Evolutionary conservation across 2,329 filamentous ascomycete genomes (phyloP).

Genomic region (Diaporthe vexans): DNA sequence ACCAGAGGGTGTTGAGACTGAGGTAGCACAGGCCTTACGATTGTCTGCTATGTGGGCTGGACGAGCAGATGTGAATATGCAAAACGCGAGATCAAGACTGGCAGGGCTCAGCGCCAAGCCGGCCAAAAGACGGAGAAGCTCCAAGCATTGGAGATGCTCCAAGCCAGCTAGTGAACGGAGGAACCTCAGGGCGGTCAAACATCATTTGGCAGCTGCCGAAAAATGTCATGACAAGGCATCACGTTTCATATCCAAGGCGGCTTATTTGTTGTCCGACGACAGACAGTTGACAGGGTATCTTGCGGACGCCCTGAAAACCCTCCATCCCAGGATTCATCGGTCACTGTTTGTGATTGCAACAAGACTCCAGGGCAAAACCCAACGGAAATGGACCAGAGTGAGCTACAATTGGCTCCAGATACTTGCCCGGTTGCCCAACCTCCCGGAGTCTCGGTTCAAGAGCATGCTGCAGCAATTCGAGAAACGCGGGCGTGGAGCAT

Average conservation of each 20-base stretch:
- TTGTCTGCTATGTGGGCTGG: slow-evolving; percentile 37
- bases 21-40: neutral
- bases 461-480: slow-evolving; percentile 37
- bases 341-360: slow-evolving; percentile 29
- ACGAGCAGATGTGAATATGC: slow-evolving; percentile 2
- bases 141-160: too few species aligned
- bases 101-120: neutral
- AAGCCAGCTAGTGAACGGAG: neutral
- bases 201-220: slow-evolving; percentile 4
- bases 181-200: neutral
- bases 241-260: slow-evolving; percentile 31
- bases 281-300: slow-evolving; percentile 3
- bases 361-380: neutral
- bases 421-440: slow-evolving; percentile 44
- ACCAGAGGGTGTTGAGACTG: neutral
- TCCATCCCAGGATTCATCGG: slow-evolving; percentile 26
- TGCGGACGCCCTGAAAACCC: slow-evolving; percentile 29
- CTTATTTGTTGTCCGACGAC: slow-evolving; percentile 37
- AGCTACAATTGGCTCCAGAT: slow-evolving; percentile 48
- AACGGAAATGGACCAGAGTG: slow-evolving; percentile 29
- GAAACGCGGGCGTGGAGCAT: slow-evolving; percentile 39
- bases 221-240: slow-evolving; percentile 12
- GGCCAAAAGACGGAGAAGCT: neutral
- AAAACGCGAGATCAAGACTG: slow-evolving; percentile 12
- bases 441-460: slow-evolving; percentile 29